A percentile compares a stretch with the other conserved stretches of the same genome.
Conservation (phyloP, 192 early-diverging fungal species). For the Polychytrium aggregatum region DNA sequence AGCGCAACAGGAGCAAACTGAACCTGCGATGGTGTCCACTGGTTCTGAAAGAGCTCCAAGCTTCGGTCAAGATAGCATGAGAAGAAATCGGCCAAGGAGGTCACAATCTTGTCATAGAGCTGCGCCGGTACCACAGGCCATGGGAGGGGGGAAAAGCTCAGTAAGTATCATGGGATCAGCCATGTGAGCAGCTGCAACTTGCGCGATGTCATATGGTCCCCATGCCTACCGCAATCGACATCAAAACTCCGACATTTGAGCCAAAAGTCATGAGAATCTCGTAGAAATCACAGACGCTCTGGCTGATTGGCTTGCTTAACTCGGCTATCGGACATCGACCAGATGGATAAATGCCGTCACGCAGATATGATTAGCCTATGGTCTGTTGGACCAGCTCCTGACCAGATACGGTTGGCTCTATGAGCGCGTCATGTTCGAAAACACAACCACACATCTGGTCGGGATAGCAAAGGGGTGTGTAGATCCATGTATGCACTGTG, state of each 20-base stretch:
- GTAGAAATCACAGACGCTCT: conserved; percentile 59
- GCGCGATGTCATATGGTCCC: too few species aligned
- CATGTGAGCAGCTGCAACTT: too few species aligned
- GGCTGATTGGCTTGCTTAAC: too few species aligned
- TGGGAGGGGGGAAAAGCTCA: too few species aligned
- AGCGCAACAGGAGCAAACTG: not conserved
- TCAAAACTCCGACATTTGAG: conserved; percentile 55
- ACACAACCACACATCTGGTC: conserved; percentile 38
- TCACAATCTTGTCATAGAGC: conserved; percentile 63
- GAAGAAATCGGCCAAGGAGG: conserved; percentile 50
- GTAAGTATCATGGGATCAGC: too few species aligned
- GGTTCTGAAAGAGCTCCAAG: conserved; percentile 31
- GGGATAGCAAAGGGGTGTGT: too few species aligned
- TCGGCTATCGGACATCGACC: too few species aligned
- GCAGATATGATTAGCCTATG: too few species aligned
- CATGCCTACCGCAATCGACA: conserved; percentile 55
- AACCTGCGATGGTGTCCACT: conserved; percentile 35
- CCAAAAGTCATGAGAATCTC: conserved; percentile 60
- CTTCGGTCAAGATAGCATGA: conserved; percentile 49
- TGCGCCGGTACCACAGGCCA: conserved; percentile 10
- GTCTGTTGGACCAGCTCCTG: too few species aligned
- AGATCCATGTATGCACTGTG: too few species aligned
- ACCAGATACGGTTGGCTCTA: too few species aligned
- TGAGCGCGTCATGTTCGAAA: conserved; percentile 9
- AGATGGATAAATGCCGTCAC: too few species aligned